Evolutionary conservation across 768 basidiomycete species (phyloP).

Genomic region (Boletus speciosus): DNA sequence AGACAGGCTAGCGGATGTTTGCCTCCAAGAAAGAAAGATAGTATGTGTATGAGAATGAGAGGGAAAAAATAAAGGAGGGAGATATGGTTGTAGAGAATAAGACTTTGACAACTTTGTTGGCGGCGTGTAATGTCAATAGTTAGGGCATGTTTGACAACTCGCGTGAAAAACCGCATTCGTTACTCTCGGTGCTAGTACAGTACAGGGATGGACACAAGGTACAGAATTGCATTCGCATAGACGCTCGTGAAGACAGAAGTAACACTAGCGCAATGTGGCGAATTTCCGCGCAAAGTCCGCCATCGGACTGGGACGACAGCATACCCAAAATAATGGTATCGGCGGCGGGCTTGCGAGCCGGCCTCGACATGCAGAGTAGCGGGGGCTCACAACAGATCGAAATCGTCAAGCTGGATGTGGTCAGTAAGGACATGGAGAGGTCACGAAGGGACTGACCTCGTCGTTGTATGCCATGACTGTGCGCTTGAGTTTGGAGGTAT

Average conservation of each 20-base stretch:
- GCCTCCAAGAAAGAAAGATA: slow-evolving; percentile 11
- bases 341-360: background rate
- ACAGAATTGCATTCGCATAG: background rate
- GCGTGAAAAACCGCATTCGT: slow-evolving; percentile 21
- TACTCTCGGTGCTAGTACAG: background rate
- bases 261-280: background rate
- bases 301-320: background rate
- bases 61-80: slow-evolving; percentile 2
- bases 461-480: slow-evolving; percentile 97
- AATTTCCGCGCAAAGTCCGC: slow-evolving; percentile 3
- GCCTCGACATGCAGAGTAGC: background rate
- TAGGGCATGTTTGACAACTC: slow-evolving; percentile 13
- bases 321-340: background rate
- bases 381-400: slow-evolving; percentile 66
- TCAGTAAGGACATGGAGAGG: slow-evolving; percentile 11
- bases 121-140: background rate
- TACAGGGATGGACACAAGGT: background rate
- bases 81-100: slow-evolving; percentile 7
- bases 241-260: background rate
- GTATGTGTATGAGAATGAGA: slow-evolving; percentile 2
- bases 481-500: slow-evolving; percentile 94
- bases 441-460: slow-evolving; percentile 53
- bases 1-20: slow-evolving; percentile 7
- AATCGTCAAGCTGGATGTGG: slow-evolving; percentile 79
- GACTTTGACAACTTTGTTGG: slow-evolving; percentile 2